A percentile compares a stretch with the other conserved stretches of the same genome.
phyloP scores from a whole-genome alignment of 2,329 filamentous ascomycete genomes.

The Capronia americana region DNA sequence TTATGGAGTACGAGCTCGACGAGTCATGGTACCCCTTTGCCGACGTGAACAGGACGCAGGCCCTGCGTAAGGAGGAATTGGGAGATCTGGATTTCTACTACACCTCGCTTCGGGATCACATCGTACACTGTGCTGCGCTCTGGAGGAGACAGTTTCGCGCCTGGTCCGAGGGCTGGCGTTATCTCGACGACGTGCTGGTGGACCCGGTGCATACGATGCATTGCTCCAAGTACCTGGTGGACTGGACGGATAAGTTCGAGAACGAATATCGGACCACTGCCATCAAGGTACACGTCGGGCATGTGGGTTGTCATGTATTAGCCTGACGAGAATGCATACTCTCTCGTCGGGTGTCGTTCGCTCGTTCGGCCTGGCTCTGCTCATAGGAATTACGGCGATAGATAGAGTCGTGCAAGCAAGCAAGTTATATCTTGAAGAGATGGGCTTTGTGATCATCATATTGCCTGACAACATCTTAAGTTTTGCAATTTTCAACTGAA shows the following conservation, averaged over 20 bases:
- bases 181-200: constrained; percentile 10
- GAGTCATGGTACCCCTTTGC: constrained; percentile 9
- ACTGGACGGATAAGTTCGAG: constrained; percentile 7
- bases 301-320: constrained; percentile 14
- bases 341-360: too few species aligned
- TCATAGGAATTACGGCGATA: too few species aligned
- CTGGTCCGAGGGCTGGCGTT: constrained; percentile 2
- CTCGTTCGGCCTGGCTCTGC: too few species aligned
- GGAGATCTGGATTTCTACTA: constrained; percentile 12
- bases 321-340: not conserved
- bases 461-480: too few species aligned
- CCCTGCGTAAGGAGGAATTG: constrained; percentile 1
- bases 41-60: constrained; percentile 8
- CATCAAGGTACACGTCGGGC: constrained; percentile 7
- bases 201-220: constrained; percentile 11
- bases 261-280: constrained; percentile 12
- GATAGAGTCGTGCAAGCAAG: too few species aligned
- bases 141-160: constrained; percentile 11
- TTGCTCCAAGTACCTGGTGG: constrained; percentile 14
- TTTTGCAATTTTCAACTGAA: too few species aligned
- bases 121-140: constrained; percentile 10
- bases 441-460: too few species aligned
- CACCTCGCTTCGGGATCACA: constrained; percentile 14
- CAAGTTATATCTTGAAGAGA: too few species aligned
- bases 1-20: constrained; percentile 15